Percentiles rank a stretch among this genome's conserved stretches.
Evolutionary conservation across 345 rosid species (phyloP).

Genomic region (Erysimum cheiranthoides): DNA sequence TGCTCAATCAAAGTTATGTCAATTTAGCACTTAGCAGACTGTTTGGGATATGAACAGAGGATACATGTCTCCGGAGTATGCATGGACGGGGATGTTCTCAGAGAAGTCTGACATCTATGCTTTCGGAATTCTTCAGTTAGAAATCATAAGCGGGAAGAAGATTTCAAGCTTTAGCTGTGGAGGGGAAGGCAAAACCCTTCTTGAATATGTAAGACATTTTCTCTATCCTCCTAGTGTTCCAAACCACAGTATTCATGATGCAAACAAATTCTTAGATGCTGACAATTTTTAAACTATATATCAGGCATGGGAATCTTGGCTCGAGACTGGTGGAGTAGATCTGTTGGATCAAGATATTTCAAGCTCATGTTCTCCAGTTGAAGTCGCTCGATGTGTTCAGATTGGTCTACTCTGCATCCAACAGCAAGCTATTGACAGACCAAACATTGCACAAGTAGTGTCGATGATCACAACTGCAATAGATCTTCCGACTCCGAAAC

Average conservation of each 20-base stretch:
- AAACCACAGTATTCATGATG: background rate
- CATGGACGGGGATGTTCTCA: conserved; percentile 49
- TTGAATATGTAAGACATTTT: conserved; percentile 24
- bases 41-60: conserved; percentile 28
- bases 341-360: conserved; percentile 2
- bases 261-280: background rate
- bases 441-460: conserved; percentile 22
- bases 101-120: conserved; percentile 55
- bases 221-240: background rate
- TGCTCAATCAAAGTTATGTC: background rate
- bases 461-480: conserved; percentile 19
- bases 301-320: conserved; percentile 31
- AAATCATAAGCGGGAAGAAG: conserved; percentile 21
- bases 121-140: conserved; percentile 47
- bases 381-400: conserved; percentile 24
- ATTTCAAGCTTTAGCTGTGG: conserved; percentile 25
- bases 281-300: background rate
- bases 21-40: background rate
- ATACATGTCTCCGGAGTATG: conserved; percentile 56
- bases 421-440: conserved; percentile 20
- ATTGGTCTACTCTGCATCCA: conserved; percentile 30
- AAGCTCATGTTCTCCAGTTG: conserved; percentile 10
- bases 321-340: conserved; percentile 13
- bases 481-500: conserved; percentile 16
- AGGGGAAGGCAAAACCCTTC: conserved; percentile 27